Evolutionary conservation across 768 basidiomycete genomes (phyloP).

Genomic region (Lactifluus echinatus): DNA sequence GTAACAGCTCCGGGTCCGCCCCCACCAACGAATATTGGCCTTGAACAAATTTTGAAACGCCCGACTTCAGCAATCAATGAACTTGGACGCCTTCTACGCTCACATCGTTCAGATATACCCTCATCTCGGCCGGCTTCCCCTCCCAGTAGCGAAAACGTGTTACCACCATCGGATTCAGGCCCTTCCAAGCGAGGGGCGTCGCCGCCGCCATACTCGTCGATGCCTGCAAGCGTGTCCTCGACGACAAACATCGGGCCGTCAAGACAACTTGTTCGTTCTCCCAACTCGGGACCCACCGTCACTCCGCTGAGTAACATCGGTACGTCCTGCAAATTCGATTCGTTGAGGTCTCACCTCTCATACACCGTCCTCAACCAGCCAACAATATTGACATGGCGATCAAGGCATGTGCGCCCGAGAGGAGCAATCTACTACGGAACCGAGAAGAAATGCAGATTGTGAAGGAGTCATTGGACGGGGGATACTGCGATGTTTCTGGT

Average conservation of each 20-base stretch:
- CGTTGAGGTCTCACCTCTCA: not conserved
- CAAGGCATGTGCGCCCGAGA: conserved; percentile 67
- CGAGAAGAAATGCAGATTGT: conserved; percentile 61
- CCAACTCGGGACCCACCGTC: conserved; percentile 22
- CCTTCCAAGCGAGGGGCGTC: not conserved
- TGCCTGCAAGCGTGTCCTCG: not conserved
- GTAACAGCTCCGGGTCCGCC: not conserved
- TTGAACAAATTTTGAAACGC: conserved; percentile 16
- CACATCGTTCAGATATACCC: not conserved
- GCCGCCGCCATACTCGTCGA: not conserved
- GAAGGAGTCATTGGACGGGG: conserved; percentile 67
- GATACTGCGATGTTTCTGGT: conserved; percentile 75
- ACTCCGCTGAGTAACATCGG: conserved; percentile 39
- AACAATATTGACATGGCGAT: conserved; percentile 40
- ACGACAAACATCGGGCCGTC: conserved; percentile 9
- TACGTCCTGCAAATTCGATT: conserved; percentile 17
- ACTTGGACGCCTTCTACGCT: conserved; percentile 9
- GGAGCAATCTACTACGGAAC: conserved; percentile 50
- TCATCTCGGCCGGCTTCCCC: not conserved
- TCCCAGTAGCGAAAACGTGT: not conserved
- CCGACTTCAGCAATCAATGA: conserved; percentile 6
- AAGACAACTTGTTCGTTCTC: conserved; percentile 7
- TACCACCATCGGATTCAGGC: not conserved
- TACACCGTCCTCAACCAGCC: conserved; percentile 3
- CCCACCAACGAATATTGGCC: not conserved